Conservation (phyloP, 1,139 yeast species). For the Pneumocystis jirovecii region DNA sequence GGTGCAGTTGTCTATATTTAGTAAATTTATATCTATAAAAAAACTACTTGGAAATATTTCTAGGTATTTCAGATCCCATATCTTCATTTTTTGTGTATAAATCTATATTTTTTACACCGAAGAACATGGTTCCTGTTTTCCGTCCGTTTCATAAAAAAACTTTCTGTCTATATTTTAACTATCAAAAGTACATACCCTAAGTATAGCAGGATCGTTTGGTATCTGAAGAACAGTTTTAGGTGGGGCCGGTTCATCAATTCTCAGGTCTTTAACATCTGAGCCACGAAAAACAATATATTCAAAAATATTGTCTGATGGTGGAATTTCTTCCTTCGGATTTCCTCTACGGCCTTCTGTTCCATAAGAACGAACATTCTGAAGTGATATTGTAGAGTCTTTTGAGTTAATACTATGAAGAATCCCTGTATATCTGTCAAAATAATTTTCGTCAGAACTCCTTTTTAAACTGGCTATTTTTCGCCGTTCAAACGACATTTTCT, state of each 20-base stretch:
- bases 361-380: slow-evolving; percentile 64
- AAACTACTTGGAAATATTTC: slow-evolving; percentile 20
- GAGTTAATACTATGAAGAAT: slow-evolving; percentile 74
- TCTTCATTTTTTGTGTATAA: slow-evolving; percentile 12
- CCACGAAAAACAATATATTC: slow-evolving; percentile 82
- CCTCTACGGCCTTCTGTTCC: slow-evolving; percentile 89
- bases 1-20: slow-evolving; percentile 10
- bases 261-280: slow-evolving; percentile 78
- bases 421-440: slow-evolving; percentile 55
- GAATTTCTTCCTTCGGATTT: slow-evolving; percentile 56
- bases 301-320: slow-evolving; percentile 57
- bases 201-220: slow-evolving; percentile 23
- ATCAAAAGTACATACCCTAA: slow-evolving; percentile 20
- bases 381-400: slow-evolving; percentile 78
- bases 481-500: not conserved
- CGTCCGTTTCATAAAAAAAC: not conserved
- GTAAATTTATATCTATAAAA: slow-evolving; percentile 28
- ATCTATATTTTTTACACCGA: not conserved
- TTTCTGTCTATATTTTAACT: not conserved
- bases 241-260: slow-evolving; percentile 51
- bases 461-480: not conserved
- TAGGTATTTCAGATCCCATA: slow-evolving; percentile 24
- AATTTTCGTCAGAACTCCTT: not conserved
- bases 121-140: not conserved
- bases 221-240: slow-evolving; percentile 19